Conservation (phyloP, 768 basidiomycete species). For the Boletus reticuloceps region DNA sequence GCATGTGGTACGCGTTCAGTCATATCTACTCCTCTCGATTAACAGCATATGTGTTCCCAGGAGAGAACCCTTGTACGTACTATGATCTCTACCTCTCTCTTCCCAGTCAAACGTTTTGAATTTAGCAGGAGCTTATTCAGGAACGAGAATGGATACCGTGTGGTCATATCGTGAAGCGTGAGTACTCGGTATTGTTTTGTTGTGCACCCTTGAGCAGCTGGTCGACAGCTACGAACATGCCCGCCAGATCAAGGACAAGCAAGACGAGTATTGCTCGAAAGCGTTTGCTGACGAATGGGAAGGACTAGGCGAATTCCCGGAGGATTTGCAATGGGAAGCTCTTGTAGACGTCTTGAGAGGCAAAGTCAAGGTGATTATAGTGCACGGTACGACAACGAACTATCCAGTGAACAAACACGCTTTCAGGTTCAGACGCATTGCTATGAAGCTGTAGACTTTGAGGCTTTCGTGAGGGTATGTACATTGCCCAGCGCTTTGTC, state of each 20-base stretch:
- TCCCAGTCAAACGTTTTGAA: background rate
- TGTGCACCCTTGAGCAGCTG: background rate
- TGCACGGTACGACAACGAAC: no score
- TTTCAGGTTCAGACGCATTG: slow-evolving; percentile 47
- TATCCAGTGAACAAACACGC: background rate
- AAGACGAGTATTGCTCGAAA: slow-evolving; percentile 63
- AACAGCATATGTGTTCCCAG: slow-evolving; percentile 16
- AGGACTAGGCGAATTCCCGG: slow-evolving; percentile 55
- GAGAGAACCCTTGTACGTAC: slow-evolving; percentile 56
- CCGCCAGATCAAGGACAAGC: slow-evolving; percentile 57
- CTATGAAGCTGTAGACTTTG: slow-evolving; percentile 69
- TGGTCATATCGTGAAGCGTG: slow-evolving; percentile 68
- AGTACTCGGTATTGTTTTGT: background rate
- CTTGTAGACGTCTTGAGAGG: slow-evolving; percentile 72
- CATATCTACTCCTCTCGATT: background rate
- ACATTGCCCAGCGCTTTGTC: background rate
- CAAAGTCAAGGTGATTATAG: slow-evolving; percentile 57
- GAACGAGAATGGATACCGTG: slow-evolving; percentile 57
- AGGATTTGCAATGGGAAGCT: slow-evolving; percentile 67
- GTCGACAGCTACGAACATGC: slow-evolving; percentile 56
- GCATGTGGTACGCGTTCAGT: slow-evolving; percentile 49
- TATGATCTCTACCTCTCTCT: background rate
- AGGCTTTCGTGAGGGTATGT: slow-evolving; percentile 60
- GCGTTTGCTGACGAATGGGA: slow-evolving; percentile 46
- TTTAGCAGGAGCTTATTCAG: slow-evolving; percentile 32